Conservation (phyloP, 2,329 filamentous ascomycete species). For the Didymellaceae sp. region DNA sequence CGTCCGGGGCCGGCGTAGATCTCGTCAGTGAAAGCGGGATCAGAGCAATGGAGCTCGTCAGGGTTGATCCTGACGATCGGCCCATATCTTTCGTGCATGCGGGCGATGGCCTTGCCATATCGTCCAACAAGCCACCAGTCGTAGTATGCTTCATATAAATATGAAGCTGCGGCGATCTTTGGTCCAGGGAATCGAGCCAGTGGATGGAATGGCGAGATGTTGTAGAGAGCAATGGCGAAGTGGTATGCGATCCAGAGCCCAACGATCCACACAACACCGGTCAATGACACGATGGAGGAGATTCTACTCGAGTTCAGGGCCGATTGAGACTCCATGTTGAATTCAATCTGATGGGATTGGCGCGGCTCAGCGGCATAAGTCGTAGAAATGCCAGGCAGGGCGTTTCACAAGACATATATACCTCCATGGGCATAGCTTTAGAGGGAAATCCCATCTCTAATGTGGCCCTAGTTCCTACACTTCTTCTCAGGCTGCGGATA, state of each 20-base stretch:
- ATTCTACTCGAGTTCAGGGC: constrained; percentile 16
- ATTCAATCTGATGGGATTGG: constrained; percentile 1
- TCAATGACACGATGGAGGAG: constrained; percentile 20
- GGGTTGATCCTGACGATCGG: constrained; percentile 44
- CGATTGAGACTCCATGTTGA: constrained; percentile 27
- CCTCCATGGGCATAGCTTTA: background rate
- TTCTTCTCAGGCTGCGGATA: constrained; percentile 2
- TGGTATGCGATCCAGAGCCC: constrained; percentile 29
- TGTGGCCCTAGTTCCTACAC: constrained; percentile 5
- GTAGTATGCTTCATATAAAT: constrained; percentile 40
- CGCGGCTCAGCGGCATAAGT: constrained; percentile 6
- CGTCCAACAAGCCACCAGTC: constrained; percentile 37
- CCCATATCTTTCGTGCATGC: constrained; percentile 44
- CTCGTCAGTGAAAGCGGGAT: constrained; percentile 42
- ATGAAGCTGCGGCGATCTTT: constrained; percentile 37
- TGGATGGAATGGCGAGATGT: constrained; percentile 34
- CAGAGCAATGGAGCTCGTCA: constrained; percentile 42
- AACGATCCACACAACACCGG: constrained; percentile 21
- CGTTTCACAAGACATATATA: constrained; percentile 26
- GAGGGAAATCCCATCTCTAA: constrained; percentile 12
- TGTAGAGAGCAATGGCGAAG: constrained; percentile 28
- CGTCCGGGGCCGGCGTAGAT: constrained; percentile 40
- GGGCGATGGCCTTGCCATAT: constrained; percentile 44
- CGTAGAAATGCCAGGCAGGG: constrained; percentile 7
- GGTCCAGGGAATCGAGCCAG: constrained; percentile 37